Conservation (phyloP, 2,329 filamentous ascomycete genomes). For the Exophiala aquamarina region DNA sequence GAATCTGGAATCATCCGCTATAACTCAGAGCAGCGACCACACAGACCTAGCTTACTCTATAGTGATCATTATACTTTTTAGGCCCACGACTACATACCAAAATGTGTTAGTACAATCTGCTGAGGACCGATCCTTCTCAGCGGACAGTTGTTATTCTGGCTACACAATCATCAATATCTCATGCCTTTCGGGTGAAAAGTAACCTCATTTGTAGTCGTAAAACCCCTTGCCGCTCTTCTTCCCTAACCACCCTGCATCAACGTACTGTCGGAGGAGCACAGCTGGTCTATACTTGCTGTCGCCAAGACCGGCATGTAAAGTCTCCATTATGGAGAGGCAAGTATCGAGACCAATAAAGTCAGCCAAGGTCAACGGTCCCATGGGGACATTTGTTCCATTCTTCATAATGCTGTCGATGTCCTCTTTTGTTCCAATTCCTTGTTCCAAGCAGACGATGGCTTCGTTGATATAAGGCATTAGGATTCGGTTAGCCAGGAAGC, state of each 20-base stretch:
- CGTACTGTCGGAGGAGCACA: constrained; percentile 88
- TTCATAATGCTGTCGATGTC: constrained; percentile 99
- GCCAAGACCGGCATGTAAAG: constrained; percentile 84
- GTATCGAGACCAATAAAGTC: constrained; percentile 98
- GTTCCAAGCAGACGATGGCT: constrained; percentile 93
- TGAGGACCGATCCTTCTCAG: no score
- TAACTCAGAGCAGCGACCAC: no score
- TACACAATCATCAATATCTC: no score
- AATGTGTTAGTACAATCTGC: no score
- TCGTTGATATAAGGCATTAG: constrained; percentile 99
- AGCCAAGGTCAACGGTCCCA: constrained; percentile 90
- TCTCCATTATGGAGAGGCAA: constrained; percentile 95
- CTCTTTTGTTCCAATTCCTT: constrained; percentile 81
- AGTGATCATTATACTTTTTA: no score
- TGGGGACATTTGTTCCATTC: constrained; percentile 97
- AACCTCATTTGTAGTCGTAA: constrained; percentile 70
- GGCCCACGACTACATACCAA: no score
- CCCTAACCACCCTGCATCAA: constrained; percentile 94
- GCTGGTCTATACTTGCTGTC: constrained; percentile 95
- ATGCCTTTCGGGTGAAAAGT: background rate
- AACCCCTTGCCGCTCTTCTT: constrained; percentile 98
- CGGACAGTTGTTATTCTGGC: no score
- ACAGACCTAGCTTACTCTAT: no score
- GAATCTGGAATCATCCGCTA: no score
- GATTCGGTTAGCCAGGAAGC: constrained; percentile 94